Evolutionary conservation across 306 rosid genomes (phyloP).

Genomic region (Mimosa pudica): DNA sequence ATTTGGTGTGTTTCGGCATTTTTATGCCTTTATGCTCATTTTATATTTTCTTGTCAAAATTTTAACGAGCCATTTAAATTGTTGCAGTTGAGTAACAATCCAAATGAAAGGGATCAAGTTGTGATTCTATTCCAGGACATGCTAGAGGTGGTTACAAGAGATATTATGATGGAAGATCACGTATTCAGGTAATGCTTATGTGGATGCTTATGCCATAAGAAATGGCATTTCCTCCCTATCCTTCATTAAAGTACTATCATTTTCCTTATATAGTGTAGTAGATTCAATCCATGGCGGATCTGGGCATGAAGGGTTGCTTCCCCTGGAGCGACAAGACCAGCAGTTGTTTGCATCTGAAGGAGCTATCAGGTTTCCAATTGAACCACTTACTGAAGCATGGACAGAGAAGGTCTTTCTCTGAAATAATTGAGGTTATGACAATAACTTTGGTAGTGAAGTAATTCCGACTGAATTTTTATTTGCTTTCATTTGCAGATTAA

Average conservation of each 20-base stretch:
- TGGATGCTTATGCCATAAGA: constrained; percentile 3
- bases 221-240: not conserved
- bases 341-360: constrained; percentile 95
- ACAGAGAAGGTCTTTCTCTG: constrained; percentile 72
- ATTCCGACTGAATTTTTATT: constrained; percentile 21
- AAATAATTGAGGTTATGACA: not conserved
- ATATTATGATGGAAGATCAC: constrained; percentile 93
- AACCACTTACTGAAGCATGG: constrained; percentile 77
- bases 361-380: constrained; percentile 88
- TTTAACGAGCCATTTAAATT: constrained; percentile 29
- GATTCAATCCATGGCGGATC: constrained; percentile 75
- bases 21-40: not conserved
- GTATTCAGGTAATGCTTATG: constrained; percentile 58
- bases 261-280: constrained; percentile 58
- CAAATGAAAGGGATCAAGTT: constrained; percentile 77
- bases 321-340: constrained; percentile 71
- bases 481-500: constrained; percentile 58
- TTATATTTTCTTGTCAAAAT: constrained; percentile 24
- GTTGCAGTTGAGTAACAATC: constrained; percentile 70
- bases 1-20: constrained; percentile 58
- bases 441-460: constrained; percentile 9
- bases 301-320: constrained; percentile 74
- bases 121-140: constrained; percentile 97
- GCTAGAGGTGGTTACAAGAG: constrained; percentile 92
- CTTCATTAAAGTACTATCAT: constrained; percentile 29